These are phyloP conservation scores for Penicillium sp. DNA, from an alignment of 2,329 filamentous ascomycete genomes.

Conservation along the genomic window DNA sequence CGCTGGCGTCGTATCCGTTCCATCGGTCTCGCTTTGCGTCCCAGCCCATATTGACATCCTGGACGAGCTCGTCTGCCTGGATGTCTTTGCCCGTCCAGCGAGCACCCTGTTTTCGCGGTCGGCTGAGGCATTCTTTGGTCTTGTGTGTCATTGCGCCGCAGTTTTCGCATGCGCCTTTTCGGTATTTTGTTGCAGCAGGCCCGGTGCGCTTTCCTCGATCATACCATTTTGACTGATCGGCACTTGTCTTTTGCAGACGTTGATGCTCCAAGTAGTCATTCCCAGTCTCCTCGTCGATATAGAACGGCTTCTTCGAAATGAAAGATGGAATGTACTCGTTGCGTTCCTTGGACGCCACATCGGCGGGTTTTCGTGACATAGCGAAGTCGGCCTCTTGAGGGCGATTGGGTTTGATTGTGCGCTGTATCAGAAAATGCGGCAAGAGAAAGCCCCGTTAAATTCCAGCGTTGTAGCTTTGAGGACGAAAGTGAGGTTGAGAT, in stretches of 20 bases:
- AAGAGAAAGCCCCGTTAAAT: not conserved
- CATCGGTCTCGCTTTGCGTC: slow-evolving; percentile 96
- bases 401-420: not conserved
- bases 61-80: slow-evolving; percentile 82
- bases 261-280: slow-evolving; percentile 97
- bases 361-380: slow-evolving; percentile 52
- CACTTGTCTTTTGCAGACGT: slow-evolving; percentile 70
- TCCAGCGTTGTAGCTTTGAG: not conserved
- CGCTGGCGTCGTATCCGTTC: slow-evolving; percentile 92
- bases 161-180: slow-evolving; percentile 98
- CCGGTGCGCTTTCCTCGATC: slow-evolving; percentile 81
- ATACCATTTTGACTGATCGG: slow-evolving; percentile 81
- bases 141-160: slow-evolving; percentile 97
- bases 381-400: slow-evolving; percentile 8
- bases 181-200: slow-evolving; percentile 90
- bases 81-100: slow-evolving; percentile 93
- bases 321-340: slow-evolving; percentile 98
- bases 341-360: slow-evolving; percentile 71
- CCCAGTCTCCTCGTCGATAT: slow-evolving; percentile 73
- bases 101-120: slow-evolving; percentile 84
- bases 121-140: slow-evolving; percentile 85
- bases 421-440: not conserved
- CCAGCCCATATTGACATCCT: slow-evolving; percentile 86
- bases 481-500: not conserved
- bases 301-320: slow-evolving; percentile 98